phyloP scores from a whole-genome alignment of 441 rosid genomes.

The Croton setiger region DNA sequence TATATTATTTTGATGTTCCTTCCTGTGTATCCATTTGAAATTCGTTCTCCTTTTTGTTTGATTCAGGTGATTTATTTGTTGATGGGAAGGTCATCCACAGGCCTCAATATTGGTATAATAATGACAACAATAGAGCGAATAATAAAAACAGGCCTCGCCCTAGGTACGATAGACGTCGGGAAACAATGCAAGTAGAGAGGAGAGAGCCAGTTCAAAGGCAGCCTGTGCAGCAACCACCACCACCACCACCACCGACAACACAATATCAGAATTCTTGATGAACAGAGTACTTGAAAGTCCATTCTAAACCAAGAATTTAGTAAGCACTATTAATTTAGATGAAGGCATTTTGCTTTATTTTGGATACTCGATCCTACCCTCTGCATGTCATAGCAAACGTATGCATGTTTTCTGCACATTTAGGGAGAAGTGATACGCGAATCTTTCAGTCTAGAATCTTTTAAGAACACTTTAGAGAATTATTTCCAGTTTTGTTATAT shows the following conservation, averaged over 20 bases:
- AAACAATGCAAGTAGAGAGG: constrained; percentile 69
- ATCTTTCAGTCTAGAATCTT: not conserved
- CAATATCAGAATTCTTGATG: constrained; percentile 18
- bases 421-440: constrained; percentile 9
- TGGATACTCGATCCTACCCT: not conserved
- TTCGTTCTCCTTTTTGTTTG: constrained; percentile 14
- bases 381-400: not conserved
- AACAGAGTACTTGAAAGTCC: constrained; percentile 9
- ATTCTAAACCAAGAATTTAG: not conserved
- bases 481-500: not conserved
- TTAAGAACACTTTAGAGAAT: not conserved
- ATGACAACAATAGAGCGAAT: constrained; percentile 30
- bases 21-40: not conserved
- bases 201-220: constrained; percentile 43
- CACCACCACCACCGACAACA: constrained; percentile 21
- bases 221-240: constrained; percentile 19
- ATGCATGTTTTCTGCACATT: constrained; percentile 4
- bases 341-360: not conserved
- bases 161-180: constrained; percentile 69
- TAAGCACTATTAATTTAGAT: not conserved
- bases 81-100: constrained; percentile 91
- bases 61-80: constrained; percentile 69
- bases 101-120: constrained; percentile 57
- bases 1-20: not conserved
- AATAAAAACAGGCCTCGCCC: constrained; percentile 57